phyloP scores from a whole-genome alignment of 768 basidiomycete genomes.

The Suillus sp. region DNA sequence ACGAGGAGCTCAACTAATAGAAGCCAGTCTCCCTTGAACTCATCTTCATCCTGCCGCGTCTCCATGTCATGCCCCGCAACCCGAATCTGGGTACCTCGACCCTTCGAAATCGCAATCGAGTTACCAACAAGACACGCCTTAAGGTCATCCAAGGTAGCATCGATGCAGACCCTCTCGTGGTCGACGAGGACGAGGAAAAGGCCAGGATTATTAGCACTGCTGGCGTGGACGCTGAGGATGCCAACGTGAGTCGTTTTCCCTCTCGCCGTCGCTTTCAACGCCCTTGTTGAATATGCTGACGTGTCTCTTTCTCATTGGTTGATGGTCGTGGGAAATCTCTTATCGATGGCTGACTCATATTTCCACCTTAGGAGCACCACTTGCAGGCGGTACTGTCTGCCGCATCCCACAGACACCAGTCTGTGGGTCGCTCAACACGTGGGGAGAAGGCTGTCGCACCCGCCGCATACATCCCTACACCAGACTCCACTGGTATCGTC shows the following conservation, averaged over 20 bases:
- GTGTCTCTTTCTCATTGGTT: slow-evolving; percentile 54
- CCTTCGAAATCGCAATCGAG: slow-evolving; percentile 84
- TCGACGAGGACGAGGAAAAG: slow-evolving; percentile 88
- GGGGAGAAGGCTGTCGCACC: slow-evolving; percentile 41
- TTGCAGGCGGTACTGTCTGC: slow-evolving; percentile 59
- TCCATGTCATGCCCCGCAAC: slow-evolving; percentile 90
- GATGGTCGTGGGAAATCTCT: slow-evolving; percentile 42
- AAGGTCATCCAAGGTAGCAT: slow-evolving; percentile 80
- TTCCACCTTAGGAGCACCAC: slow-evolving; percentile 52
- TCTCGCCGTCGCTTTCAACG: slow-evolving; percentile 38
- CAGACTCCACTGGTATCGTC: slow-evolving; percentile 82
- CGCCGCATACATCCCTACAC: slow-evolving; percentile 86
- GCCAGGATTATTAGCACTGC: slow-evolving; percentile 78
- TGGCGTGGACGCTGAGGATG: slow-evolving; percentile 91
- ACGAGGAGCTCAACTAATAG: slow-evolving; percentile 34
- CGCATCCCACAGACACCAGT: slow-evolving; percentile 50
- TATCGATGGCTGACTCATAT: slow-evolving; percentile 58
- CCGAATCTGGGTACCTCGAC: slow-evolving; percentile 75
- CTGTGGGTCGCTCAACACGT: slow-evolving; percentile 39
- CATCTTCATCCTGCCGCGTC: slow-evolving; percentile 38
- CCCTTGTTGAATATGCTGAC: slow-evolving; percentile 43
- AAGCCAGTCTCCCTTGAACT: slow-evolving; percentile 40
- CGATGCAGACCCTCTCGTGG: slow-evolving; percentile 77
- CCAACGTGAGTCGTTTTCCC: slow-evolving; percentile 72
- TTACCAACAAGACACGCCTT: slow-evolving; percentile 91